Conservation (phyloP, 1,284 basidiomycete species). For the Salmacisia buchloeana region DNA sequence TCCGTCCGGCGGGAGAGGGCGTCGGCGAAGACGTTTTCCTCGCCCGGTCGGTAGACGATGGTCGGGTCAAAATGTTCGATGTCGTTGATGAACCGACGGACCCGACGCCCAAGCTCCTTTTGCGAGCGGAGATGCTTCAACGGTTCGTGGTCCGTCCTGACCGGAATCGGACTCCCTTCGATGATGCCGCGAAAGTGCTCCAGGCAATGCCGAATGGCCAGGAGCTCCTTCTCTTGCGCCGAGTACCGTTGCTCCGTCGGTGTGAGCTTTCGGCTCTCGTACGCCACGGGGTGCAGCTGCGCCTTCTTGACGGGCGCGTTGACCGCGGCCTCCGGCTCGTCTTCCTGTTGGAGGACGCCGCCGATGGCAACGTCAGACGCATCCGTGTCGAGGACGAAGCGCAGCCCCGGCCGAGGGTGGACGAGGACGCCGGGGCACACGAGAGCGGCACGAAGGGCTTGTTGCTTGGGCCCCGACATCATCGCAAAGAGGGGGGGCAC, state of each 20-base stretch:
- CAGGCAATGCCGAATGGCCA: not conserved
- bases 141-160: not conserved
- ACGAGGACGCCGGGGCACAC: constrained; percentile 49
- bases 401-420: constrained; percentile 49
- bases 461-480: constrained; percentile 45
- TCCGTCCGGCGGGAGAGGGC: not conserved
- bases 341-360: not conserved
- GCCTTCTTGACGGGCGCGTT: not conserved
- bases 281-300: not conserved
- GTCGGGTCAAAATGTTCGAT: not conserved
- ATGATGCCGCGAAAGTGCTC: not conserved
- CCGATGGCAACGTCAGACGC: constrained; percentile 20
- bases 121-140: not conserved
- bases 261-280: not conserved
- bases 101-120: not conserved
- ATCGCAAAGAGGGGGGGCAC: not conserved
- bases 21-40: not conserved
- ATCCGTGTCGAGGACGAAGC: constrained; percentile 43
- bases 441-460: constrained; percentile 49
- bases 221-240: not conserved
- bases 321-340: not conserved
- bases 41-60: not conserved
- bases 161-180: not conserved
- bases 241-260: not conserved
- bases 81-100: not conserved